Conservation (phyloP, 257 asterid genomes). For the Prunella vulgaris region DNA sequence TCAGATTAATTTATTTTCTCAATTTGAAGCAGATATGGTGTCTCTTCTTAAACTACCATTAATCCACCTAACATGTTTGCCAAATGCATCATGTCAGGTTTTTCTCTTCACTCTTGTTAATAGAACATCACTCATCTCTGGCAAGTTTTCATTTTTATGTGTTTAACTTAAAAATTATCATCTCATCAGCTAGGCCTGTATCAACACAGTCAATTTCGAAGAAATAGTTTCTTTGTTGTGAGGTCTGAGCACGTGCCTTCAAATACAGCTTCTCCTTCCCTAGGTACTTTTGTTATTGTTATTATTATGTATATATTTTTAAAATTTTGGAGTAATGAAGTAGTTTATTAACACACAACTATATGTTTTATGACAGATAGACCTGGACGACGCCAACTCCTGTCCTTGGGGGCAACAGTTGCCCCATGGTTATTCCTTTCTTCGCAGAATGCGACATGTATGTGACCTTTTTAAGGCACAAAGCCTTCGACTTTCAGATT, state of each 20-base stretch:
- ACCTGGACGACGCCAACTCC: constrained; percentile 60
- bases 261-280: constrained; percentile 35
- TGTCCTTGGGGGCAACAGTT: constrained; percentile 53
- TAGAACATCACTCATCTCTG: neutral
- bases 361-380: constrained; percentile 35
- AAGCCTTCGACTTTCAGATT: neutral
- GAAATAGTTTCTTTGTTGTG: constrained; percentile 27
- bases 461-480: constrained; percentile 20
- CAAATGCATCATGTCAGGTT: constrained; percentile 43
- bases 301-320: too few relatives aligned
- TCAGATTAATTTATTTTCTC: neutral
- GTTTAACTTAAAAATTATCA: constrained; percentile 1
- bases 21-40: constrained; percentile 39
- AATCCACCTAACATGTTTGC: constrained; percentile 31
- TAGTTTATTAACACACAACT: neutral
- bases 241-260: constrained; percentile 47
- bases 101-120: neutral
- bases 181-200: constrained; percentile 45
- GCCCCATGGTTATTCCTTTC: constrained; percentile 49
- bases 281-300: constrained; percentile 29
- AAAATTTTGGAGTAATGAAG: neutral
- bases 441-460: constrained; percentile 55
- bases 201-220: constrained; percentile 34
- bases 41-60: constrained; percentile 36
- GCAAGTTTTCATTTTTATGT: constrained; percentile 12